Base-by-base conservation (phyloP, 441 rosid species). In the Erodium texanum region DNA sequence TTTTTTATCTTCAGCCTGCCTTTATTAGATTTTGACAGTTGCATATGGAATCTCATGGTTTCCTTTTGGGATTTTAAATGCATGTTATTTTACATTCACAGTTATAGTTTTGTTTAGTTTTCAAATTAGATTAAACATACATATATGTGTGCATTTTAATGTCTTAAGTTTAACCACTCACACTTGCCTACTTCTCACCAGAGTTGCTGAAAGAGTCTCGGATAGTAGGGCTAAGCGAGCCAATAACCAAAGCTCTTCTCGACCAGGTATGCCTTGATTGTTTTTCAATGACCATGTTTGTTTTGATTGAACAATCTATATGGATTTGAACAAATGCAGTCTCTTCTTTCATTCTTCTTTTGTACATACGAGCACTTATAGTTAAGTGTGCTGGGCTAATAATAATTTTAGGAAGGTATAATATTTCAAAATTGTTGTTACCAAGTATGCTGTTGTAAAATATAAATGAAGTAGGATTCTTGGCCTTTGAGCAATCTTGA, bases 141-240 rank as follows among this genome's bases (percentile, higher is more conserved):
- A 36, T 16, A 14, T 24, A 0, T 27, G 54, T 67, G 24, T 58
- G 24, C 7, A 9, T 38, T 65, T 41, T 65, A 56, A 19, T 7
- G 24, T 2, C 62, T 50, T 62, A n/a, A 59, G 64, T 29, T 71
- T 19, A 65, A 71, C 69, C 41, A 67, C 64, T 71, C 41, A 67
- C 64, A 70, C 56, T 18, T 61, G 16, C 56, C 7, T 18, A 66
- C 12, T 16, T 68, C 67, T 71, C 68, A 66, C 0, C 76, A 94
- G 99, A 76, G 70, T 87, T 74, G 82, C 89, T 16, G 93, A 85
- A 77, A 88, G 85, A 74, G 83, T 76, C 70, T 68, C 79, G 70
- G 96, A 89, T 24, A 80, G 78, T 68, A 83, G 87, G 68, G 78
- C 93, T 29, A 94, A 94, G 82, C 89, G 89, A 81, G 82, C 86